A percentile compares a stretch with the other conserved stretches of the same genome.
phyloP scores from a whole-genome alignment of 192 early-diverging fungal species.

The Coemansia pectinata region DNA sequence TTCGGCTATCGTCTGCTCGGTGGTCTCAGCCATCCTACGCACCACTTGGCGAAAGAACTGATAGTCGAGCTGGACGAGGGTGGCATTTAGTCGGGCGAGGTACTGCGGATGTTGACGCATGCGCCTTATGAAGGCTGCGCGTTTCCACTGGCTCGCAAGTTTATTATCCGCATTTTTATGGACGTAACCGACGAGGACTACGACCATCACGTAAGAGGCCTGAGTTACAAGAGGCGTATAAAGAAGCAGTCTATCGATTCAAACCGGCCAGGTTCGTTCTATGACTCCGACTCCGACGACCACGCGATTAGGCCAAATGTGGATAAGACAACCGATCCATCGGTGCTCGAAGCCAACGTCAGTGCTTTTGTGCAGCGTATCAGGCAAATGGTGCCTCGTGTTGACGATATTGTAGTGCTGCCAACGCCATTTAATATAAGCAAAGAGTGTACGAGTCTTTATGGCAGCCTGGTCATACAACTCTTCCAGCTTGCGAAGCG shows the following conservation, averaged over 20 bases:
- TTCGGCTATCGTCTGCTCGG: neutral
- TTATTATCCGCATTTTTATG: neutral
- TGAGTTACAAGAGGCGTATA: neutral
- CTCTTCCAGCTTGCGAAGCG: neutral
- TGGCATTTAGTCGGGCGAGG: neutral
- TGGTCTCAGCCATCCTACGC: neutral
- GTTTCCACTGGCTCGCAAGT: neutral
- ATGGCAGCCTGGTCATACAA: neutral
- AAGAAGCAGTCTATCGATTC: no score
- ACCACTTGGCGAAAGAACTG: neutral
- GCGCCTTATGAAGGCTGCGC: neutral
- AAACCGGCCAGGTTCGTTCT: neutral
- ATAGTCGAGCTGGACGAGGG: neutral
- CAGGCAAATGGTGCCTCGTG: neutral
- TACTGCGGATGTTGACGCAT: neutral
- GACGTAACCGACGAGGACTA: neutral
- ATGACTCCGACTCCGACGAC: neutral
- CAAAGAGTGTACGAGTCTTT: no score
- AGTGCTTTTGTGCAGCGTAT: neutral
- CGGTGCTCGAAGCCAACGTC: neutral
- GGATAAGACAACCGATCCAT: neutral
- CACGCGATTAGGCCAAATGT: neutral
- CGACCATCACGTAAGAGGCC: neutral
- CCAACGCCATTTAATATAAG: no score
- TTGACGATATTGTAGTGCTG: neutral